Conservation (phyloP, 1,139 yeast genomes). For the Candida albicans region DNA sequence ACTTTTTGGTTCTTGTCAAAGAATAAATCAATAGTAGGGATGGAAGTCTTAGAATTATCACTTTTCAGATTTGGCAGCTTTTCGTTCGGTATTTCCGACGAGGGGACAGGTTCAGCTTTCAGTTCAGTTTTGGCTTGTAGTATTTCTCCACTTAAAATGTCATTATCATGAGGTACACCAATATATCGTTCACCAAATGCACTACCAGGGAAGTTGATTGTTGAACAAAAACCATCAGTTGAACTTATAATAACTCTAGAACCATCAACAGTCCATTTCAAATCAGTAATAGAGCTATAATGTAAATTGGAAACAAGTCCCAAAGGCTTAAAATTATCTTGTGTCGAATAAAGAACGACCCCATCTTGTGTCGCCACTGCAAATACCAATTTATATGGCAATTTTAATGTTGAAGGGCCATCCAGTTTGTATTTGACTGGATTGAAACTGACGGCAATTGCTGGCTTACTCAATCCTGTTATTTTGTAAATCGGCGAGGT, state of each 20-base stretch:
- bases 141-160: slow-evolving; percentile 5
- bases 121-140: slow-evolving; percentile 7
- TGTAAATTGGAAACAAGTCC: slow-evolving; percentile 80
- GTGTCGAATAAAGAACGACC: slow-evolving; percentile 82
- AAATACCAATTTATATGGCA: slow-evolving; percentile 79
- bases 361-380: slow-evolving; percentile 94
- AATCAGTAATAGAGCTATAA: slow-evolving; percentile 84
- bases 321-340: slow-evolving; percentile 55
- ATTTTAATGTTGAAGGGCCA: slow-evolving; percentile 21
- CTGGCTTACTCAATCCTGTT: slow-evolving; percentile 81
- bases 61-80: not conserved
- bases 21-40: slow-evolving; percentile 16
- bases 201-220: slow-evolving; percentile 49
- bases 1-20: slow-evolving; percentile 23
- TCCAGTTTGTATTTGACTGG: slow-evolving; percentile 52
- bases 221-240: slow-evolving; percentile 91
- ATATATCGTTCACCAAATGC: slow-evolving; percentile 49
- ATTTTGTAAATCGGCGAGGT: slow-evolving; percentile 72
- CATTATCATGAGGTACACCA: slow-evolving; percentile 2
- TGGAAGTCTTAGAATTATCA: not conserved
- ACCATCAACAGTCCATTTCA: slow-evolving; percentile 84
- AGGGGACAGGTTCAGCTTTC: slow-evolving; percentile 1
- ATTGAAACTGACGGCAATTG: slow-evolving; percentile 76
- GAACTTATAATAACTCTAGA: slow-evolving; percentile 72
- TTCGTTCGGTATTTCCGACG: not conserved